Percentiles rank a stretch among this genome's conserved stretches.
Evolutionary conservation across 805 yeast species (phyloP).

Genomic region (Starmerella powellii): DNA sequence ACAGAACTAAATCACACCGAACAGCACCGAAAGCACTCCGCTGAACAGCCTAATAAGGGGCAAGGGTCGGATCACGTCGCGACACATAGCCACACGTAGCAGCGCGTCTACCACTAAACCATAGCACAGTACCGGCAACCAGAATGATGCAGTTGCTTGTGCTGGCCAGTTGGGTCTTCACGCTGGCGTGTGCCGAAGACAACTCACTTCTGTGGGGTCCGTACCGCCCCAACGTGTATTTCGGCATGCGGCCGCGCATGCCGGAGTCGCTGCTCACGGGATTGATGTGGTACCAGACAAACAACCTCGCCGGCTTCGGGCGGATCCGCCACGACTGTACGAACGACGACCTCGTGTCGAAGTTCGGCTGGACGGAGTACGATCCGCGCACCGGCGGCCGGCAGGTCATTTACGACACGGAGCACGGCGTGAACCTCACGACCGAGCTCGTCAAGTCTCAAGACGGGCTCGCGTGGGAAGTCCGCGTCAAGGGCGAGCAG

Average conservation of each 20-base stretch:
- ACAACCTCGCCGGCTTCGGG: conserved; percentile 41
- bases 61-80: too few species aligned
- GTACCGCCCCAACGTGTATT: conserved; percentile 71
- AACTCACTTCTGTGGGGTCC: conserved; percentile 80
- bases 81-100: too few species aligned
- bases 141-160: neutral
- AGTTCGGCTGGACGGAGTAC: conserved; percentile 75
- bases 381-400: conserved; percentile 84
- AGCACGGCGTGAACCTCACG: conserved; percentile 47
- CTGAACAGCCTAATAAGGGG: too few species aligned
- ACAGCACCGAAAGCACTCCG: too few species aligned
- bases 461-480: conserved; percentile 65
- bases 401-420: conserved; percentile 59
- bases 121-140: too few species aligned
- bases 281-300: conserved; percentile 74
- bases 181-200: conserved; percentile 16
- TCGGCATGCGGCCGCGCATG: conserved; percentile 73
- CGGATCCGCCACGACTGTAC: conserved; percentile 63
- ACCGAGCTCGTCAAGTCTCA: conserved; percentile 69
- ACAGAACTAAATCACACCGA: too few species aligned
- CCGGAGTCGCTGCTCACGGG: conserved; percentile 71
- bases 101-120: too few species aligned
- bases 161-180: neutral
- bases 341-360: conserved; percentile 54
- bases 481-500: conserved; percentile 57